These are phyloP conservation scores for Agarophyton chilense DNA, from an alignment of 23 red algal genomes.

Conservation along the genomic window DNA sequence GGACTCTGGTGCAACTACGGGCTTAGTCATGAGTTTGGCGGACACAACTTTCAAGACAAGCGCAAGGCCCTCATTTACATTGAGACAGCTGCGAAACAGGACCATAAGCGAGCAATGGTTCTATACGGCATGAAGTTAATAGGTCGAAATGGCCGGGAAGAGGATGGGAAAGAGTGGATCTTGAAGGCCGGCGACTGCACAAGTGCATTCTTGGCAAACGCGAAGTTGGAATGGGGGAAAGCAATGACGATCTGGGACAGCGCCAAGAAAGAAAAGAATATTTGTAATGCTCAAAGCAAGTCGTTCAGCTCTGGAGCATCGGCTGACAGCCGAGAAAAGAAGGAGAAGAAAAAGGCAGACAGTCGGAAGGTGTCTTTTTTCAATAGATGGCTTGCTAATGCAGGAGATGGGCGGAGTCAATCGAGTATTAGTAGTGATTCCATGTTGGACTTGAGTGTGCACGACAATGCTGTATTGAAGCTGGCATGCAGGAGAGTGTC, in stretches of 20 bases:
- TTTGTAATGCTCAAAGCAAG: not conserved
- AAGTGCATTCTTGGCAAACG: not conserved
- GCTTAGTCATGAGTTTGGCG: conserved; percentile 15
- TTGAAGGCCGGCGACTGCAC: not conserved
- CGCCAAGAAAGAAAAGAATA: not conserved
- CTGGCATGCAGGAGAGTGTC: not conserved
- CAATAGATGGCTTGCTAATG: not conserved
- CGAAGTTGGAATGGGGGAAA: not conserved
- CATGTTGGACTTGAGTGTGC: not conserved
- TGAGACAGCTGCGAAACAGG: not conserved
- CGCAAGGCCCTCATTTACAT: not conserved
- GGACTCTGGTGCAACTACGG: not conserved
- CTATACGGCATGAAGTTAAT: not conserved
- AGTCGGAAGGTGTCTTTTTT: not conserved
- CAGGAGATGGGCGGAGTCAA: not conserved
- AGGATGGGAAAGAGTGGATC: not conserved
- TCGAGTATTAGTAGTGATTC: not conserved
- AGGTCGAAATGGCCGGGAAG: not conserved
- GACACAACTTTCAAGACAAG: not conserved
- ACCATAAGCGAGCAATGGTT: not conserved
- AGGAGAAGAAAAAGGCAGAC: not conserved
- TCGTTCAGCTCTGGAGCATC: not conserved
- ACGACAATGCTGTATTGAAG: not conserved
- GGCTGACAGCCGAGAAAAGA: not conserved
- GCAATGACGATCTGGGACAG: not conserved